Evolutionary conservation across 140 eudicot genomes (phyloP), one percentile per base, ranked within the genome.

Genomic region (Senecio squalidus): DNA sequence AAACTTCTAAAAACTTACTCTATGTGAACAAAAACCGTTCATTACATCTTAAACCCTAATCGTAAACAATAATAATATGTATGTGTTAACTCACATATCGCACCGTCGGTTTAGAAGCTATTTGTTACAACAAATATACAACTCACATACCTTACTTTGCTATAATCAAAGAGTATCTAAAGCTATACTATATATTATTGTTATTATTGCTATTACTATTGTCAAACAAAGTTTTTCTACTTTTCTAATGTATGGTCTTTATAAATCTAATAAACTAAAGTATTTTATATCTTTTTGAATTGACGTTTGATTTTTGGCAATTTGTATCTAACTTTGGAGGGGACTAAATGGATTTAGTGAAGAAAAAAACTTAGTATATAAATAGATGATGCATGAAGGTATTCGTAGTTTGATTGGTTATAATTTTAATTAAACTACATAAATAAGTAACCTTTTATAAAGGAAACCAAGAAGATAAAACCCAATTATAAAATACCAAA

Each of bases 391-490:
- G n/a, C n/a, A n/a, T 5, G 41, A 47, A 21, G 38, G 49, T 38
- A 9, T 33, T 57, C 58, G 62, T 25, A 45, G 57, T 56, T 53
- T 51, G 47, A 23, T 30, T 24, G 58, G 17, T n/a, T 55, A 14
- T 20, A 39, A 55, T 46, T 9, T 44, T 34, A 40, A 38, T 23
- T 11, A 25, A 17, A 24, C 48, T 58, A n/a, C 33, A 21, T 31
- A 44, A 13, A 28, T 25, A 39, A 38, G 14, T 15, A 39, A 15
- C 10, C 21, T 38, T 50, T 27, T 70, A 29, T 15, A 17, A 60
- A 40, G 57, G n/a, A 61, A 60, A 61, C 63, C 69, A 70, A 70
- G n/a, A 51, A 52, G 69, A 60, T 51, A 60, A 53, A 60, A 29
- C 23, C 45, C 25, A 51, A 26, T 39, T 60, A 50, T 49, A 59